A percentile compares a stretch with the other conserved stretches of the same genome.
These are phyloP conservation scores for Capronia epimyces DNA, from an alignment of 2,329 filamentous ascomycete genomes.

Conservation along the genomic window DNA sequence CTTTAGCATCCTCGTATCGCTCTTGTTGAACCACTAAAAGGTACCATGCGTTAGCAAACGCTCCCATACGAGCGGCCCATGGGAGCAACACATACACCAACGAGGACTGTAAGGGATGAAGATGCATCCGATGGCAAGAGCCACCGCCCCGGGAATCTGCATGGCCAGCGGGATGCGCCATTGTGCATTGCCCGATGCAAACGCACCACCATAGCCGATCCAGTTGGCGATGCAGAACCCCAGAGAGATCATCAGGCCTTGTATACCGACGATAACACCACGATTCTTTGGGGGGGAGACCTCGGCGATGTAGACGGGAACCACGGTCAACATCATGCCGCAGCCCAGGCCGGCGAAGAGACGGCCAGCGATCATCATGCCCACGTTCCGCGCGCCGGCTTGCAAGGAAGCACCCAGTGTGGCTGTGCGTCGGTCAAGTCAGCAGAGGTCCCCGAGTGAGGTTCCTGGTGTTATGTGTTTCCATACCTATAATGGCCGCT, in stretches of 20 bases:
- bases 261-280: constrained; percentile 38
- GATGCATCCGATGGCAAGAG: constrained; percentile 27
- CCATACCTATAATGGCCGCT: constrained; percentile 1
- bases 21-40: constrained; percentile 39
- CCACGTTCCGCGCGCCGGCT: constrained; percentile 34
- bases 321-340: constrained; percentile 43
- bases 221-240: constrained; percentile 39
- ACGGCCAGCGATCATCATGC: constrained; percentile 47
- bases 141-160: constrained; percentile 31
- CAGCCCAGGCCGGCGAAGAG: constrained; percentile 47
- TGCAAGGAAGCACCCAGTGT: constrained; percentile 27
- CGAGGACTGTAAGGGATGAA: constrained; percentile 34
- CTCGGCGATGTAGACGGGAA: constrained; percentile 46
- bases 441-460: too few species aligned
- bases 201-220: constrained; percentile 34
- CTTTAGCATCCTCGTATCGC: constrained; percentile 33
- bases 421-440: too few species aligned
- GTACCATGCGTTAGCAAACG: too few species aligned
- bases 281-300: constrained; percentile 37
- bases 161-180: constrained; percentile 34
- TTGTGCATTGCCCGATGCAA: constrained; percentile 26
- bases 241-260: constrained; percentile 44
- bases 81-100: too few species aligned
- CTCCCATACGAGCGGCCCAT: too few species aligned
- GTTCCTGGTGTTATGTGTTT: too few species aligned